Conservation (phyloP, 768 basidiomycete genomes). For the Galerina sulciceps region DNA sequence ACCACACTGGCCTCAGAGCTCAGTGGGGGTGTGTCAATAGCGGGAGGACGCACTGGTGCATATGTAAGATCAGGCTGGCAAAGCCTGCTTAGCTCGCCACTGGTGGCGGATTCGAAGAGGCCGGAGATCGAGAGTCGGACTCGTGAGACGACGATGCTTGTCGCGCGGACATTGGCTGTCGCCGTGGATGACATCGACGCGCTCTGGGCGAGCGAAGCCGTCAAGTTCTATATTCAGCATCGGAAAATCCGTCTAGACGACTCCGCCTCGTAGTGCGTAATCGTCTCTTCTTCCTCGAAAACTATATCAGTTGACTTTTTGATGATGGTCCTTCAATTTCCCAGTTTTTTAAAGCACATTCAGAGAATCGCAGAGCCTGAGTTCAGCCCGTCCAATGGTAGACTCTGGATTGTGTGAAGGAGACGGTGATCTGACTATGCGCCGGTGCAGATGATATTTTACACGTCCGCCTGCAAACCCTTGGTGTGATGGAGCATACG, state of each 20-base stretch:
- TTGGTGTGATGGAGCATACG: slow-evolving; percentile 78
- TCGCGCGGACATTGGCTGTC: slow-evolving; percentile 56
- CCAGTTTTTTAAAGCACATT: slow-evolving; percentile 71
- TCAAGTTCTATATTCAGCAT: slow-evolving; percentile 56
- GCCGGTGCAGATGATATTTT: slow-evolving; percentile 67
- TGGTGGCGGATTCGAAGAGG: slow-evolving; percentile 37
- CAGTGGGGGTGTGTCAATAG: slow-evolving; percentile 63
- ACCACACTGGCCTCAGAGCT: slow-evolving; percentile 71
- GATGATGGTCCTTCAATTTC: no score
- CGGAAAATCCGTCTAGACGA: slow-evolving; percentile 74
- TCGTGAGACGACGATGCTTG: slow-evolving; percentile 45
- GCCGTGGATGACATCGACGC: slow-evolving; percentile 56
- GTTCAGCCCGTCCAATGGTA: slow-evolving; percentile 75
- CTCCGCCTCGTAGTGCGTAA: slow-evolving; percentile 72
- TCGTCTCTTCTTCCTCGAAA: slow-evolving; percentile 3
- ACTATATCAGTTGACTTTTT: slow-evolving; percentile 3
- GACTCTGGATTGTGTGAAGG: slow-evolving; percentile 9
- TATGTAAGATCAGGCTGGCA: slow-evolving; percentile 80
- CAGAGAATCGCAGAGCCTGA: slow-evolving; percentile 68
- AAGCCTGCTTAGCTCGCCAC: slow-evolving; percentile 47
- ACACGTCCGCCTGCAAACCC: slow-evolving; percentile 78
- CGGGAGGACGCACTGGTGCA: slow-evolving; percentile 63
- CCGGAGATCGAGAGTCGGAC: slow-evolving; percentile 13
- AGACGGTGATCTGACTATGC: neutral
- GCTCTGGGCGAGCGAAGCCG: slow-evolving; percentile 74